phyloP scores from a whole-genome alignment of 805 yeast genomes.

The Candida easanensis region DNA sequence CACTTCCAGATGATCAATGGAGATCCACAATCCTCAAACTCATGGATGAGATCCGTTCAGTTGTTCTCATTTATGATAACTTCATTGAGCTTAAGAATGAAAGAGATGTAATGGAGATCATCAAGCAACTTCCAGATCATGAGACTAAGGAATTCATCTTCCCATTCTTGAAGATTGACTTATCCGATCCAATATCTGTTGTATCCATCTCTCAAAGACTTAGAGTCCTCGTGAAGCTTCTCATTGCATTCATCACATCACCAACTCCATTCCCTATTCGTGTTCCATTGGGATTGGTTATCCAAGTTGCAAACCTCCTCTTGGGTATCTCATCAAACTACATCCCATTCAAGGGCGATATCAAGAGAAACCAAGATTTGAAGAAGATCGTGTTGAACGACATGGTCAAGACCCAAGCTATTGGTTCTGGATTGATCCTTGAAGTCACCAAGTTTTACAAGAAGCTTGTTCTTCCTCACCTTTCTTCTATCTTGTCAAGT shows the following conservation, averaged over 20 bases:
- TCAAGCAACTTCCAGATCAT: slow-evolving; percentile 39
- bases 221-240: slow-evolving; percentile 40
- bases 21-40: slow-evolving; percentile 44
- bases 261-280: slow-evolving; percentile 54
- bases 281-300: slow-evolving; percentile 61
- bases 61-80: slow-evolving; percentile 54
- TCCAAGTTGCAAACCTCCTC: slow-evolving; percentile 51
- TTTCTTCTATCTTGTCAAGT: slow-evolving; percentile 46
- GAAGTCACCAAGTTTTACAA: slow-evolving; percentile 28
- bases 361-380: slow-evolving; percentile 51
- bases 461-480: slow-evolving; percentile 42
- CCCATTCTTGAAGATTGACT: slow-evolving; percentile 53
- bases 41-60: slow-evolving; percentile 52
- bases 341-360: slow-evolving; percentile 52
- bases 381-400: slow-evolving; percentile 43
- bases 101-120: slow-evolving; percentile 39
- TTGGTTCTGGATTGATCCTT: slow-evolving; percentile 43
- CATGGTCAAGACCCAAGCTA: slow-evolving; percentile 41
- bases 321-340: slow-evolving; percentile 54
- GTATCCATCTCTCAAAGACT: slow-evolving; percentile 52
- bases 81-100: slow-evolving; percentile 59
- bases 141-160: slow-evolving; percentile 34
- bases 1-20: slow-evolving; percentile 44
- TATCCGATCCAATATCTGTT: slow-evolving; percentile 51
- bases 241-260: slow-evolving; percentile 45